Conservation (phyloP, 441 rosid genomes). For the Iberis amara region DNA sequence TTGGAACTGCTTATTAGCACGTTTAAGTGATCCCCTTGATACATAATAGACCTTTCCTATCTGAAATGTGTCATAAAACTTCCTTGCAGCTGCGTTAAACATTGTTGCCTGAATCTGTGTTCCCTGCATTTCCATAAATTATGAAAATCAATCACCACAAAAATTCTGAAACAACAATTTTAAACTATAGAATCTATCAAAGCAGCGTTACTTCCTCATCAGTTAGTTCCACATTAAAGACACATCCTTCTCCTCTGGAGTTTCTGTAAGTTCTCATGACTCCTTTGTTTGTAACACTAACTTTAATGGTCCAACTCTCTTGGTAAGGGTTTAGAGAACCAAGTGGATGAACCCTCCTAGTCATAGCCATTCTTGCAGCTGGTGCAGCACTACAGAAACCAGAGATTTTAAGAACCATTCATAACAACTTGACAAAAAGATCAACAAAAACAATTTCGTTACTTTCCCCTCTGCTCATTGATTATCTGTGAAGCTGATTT, state of each 20-base stretch:
- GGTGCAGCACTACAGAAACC: slow-evolving; percentile 64
- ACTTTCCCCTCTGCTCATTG: slow-evolving; percentile 65
- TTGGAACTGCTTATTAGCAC: slow-evolving; percentile 83
- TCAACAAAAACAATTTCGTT: slow-evolving; percentile 21
- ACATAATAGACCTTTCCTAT: slow-evolving; percentile 82
- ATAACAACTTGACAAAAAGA: not conserved
- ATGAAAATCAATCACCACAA: not conserved
- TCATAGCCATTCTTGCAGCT: slow-evolving; percentile 74
- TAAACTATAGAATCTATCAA: not conserved
- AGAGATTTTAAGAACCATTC: not conserved
- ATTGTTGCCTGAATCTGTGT: slow-evolving; percentile 93
- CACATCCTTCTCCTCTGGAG: slow-evolving; percentile 93
- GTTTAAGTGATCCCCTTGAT: slow-evolving; percentile 70
- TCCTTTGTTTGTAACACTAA: slow-evolving; percentile 80
- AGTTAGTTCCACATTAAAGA: slow-evolving; percentile 88
- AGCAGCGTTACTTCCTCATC: slow-evolving; percentile 72
- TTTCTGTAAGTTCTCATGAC: slow-evolving; percentile 72
- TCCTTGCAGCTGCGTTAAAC: slow-evolving; percentile 90
- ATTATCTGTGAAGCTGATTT: slow-evolving; percentile 92
- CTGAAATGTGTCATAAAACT: slow-evolving; percentile 67
- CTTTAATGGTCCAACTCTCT: slow-evolving; percentile 93
- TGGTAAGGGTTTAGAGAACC: slow-evolving; percentile 94
- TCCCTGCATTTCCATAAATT: slow-evolving; percentile 42
- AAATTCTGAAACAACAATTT: too few species aligned
- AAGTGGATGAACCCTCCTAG: slow-evolving; percentile 89